Conservation (phyloP, 306 rosid species). For the Hippophae rhamnoides region DNA sequence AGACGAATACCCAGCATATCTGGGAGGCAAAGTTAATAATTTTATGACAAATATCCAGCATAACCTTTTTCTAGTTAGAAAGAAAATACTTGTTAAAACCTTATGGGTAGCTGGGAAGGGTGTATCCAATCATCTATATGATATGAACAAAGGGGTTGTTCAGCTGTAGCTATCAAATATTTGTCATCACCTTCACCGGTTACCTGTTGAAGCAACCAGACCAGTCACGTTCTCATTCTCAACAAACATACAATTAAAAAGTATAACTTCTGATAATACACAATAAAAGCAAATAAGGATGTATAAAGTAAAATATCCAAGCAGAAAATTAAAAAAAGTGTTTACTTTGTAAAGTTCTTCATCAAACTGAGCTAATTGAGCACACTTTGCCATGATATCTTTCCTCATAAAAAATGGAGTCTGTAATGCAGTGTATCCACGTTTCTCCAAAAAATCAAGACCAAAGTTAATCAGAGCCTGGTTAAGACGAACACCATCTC, state of each 20-base stretch:
- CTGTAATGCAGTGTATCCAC: constrained; percentile 60
- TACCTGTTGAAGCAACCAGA: constrained; percentile 35
- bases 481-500: constrained; percentile 86
- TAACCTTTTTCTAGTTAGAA: background rate
- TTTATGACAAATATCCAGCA: too few species aligned
- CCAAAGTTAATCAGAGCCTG: constrained; percentile 90
- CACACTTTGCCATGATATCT: constrained; percentile 91
- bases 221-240: background rate
- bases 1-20: constrained; percentile 95
- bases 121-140: constrained; percentile 93
- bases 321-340: background rate
- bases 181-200: constrained; percentile 99
- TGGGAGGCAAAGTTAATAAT: constrained; percentile 9
- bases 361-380: constrained; percentile 91
- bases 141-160: constrained; percentile 89
- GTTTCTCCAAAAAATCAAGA: constrained; percentile 70
- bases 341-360: constrained; percentile 93
- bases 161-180: constrained; percentile 94
- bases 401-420: constrained; percentile 96
- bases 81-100: constrained; percentile 33
- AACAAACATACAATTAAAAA: too few species aligned
- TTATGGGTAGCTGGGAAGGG: constrained; percentile 74
- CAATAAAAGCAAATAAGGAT: too few species aligned
- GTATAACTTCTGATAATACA: too few species aligned
- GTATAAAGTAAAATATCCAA: background rate